Percentiles rank a stretch among this genome's conserved stretches.
Evolutionary conservation across 352 stramenopile species (phyloP).

Genomic region (Phytophthora tubulina): DNA sequence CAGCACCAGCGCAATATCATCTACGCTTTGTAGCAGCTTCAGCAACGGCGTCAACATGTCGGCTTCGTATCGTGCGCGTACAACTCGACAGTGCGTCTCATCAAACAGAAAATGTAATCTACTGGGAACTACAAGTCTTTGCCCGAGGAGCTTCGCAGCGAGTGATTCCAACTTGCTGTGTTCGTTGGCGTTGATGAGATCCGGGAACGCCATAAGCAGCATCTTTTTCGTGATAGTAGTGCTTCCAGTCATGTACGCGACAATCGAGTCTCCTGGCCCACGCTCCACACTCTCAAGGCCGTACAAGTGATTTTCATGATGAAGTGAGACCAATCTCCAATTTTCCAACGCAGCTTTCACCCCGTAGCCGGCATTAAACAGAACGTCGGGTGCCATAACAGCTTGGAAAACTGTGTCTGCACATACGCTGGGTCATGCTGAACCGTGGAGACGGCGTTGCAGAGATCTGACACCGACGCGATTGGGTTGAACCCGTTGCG

Average conservation of each 20-base stretch:
- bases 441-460: neutral
- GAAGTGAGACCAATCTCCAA: constrained; percentile 10
- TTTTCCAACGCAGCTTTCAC: constrained; percentile 11
- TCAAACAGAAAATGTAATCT: constrained; percentile 5
- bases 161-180: neutral
- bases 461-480: neutral
- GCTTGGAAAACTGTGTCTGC: constrained; percentile 9
- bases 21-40: constrained; percentile 11
- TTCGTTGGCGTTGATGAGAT: neutral
- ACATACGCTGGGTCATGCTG: neutral
- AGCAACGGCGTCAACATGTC: constrained; percentile 24
- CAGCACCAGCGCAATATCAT: constrained; percentile 6
- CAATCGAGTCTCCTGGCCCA: neutral
- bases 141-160: constrained; percentile 1
- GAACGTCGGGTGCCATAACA: neutral
- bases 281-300: constrained; percentile 6
- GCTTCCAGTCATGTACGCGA: constrained; percentile 2
- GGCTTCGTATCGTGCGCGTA: constrained; percentile 5
- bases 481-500: constrained; percentile 6
- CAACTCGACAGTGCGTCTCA: neutral
- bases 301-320: constrained; percentile 1
- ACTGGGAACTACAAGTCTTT: constrained; percentile 5
- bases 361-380: neutral
- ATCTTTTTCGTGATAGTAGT: constrained; percentile 8
- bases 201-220: constrained; percentile 7